These are phyloP conservation scores for Phellinidium pouzarii DNA, from an alignment of 1,284 basidiomycete species.

Conservation along the genomic window DNA sequence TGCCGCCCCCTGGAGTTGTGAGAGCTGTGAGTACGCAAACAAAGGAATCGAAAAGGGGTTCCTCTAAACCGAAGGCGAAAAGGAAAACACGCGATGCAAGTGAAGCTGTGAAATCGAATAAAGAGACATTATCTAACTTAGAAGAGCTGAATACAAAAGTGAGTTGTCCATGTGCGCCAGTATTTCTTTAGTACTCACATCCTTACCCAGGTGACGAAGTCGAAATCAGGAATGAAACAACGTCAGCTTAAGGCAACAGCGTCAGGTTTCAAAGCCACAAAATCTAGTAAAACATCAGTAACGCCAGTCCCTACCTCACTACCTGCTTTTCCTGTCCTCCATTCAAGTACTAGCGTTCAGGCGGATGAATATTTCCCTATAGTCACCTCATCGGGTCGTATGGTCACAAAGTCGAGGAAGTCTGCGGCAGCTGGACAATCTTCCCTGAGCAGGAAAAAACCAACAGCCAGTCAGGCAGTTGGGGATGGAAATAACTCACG, in stretches of 20 bases:
- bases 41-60: slow-evolving; percentile 6
- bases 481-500: slow-evolving; percentile 30
- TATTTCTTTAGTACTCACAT: background rate
- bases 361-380: slow-evolving; percentile 12
- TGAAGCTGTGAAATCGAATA: slow-evolving; percentile 16
- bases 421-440: slow-evolving; percentile 18
- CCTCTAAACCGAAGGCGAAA: slow-evolving; percentile 8
- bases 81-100: slow-evolving; percentile 14
- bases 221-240: slow-evolving; percentile 29
- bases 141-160: slow-evolving; percentile 12
- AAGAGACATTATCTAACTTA: slow-evolving; percentile 20
- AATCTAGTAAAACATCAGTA: slow-evolving; percentile 8
- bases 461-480: slow-evolving; percentile 27
- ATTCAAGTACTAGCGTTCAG: background rate
- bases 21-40: background rate
- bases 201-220: slow-evolving; percentile 20
- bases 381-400: slow-evolving; percentile 19
- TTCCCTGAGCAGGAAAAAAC: slow-evolving; percentile 23
- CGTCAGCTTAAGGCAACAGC: slow-evolving; percentile 20
- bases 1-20: slow-evolving; percentile 13
- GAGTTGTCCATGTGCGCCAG: too few species aligned
- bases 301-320: slow-evolving; percentile 1
- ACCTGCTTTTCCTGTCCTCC: background rate
- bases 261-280: slow-evolving; percentile 9
- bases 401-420: slow-evolving; percentile 21